phyloP scores from a whole-genome alignment of 2,329 filamentous ascomycete species.

The Hymenoscyphus fructigenus region DNA sequence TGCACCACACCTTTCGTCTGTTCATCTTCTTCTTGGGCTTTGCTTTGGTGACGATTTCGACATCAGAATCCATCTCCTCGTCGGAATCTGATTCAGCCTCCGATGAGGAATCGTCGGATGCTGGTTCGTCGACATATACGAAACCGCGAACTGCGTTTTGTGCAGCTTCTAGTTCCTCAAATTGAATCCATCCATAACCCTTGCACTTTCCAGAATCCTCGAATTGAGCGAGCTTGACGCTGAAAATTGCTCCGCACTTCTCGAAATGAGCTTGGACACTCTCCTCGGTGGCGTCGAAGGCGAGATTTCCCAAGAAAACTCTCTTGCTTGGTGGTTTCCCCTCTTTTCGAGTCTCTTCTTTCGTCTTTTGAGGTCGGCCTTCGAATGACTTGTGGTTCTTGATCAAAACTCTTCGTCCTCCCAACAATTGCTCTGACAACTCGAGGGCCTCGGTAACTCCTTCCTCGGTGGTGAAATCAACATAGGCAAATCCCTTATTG shows the following conservation, averaged over 20 bases:
- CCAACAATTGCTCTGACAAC: conserved; percentile 79
- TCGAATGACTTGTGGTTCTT: conserved; percentile 90
- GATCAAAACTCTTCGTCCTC: conserved; percentile 80
- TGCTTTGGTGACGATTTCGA: conserved; percentile 43
- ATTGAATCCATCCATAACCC: conserved; percentile 93
- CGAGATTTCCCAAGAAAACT: conserved; percentile 88
- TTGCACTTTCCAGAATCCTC: conserved; percentile 98
- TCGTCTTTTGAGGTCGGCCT: conserved; percentile 74
- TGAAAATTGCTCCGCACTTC: conserved; percentile 79
- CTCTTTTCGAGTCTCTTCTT: conserved; percentile 33
- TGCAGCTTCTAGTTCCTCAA: conserved; percentile 74
- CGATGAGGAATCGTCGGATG: conserved; percentile 36
- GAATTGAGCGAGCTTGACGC: conserved; percentile 89
- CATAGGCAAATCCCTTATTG: conserved; percentile 95
- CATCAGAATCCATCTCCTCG: conserved; percentile 37
- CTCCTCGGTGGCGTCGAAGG: conserved; percentile 79
- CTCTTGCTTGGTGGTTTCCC: conserved; percentile 70
- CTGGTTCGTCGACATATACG: conserved; percentile 62
- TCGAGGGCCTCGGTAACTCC: conserved; percentile 73
- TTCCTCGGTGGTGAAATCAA: conserved; percentile 75
- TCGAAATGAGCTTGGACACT: conserved; percentile 77
- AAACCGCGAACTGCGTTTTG: conserved; percentile 79
- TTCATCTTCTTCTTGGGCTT: conserved; percentile 54
- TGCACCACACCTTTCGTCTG: conserved; percentile 75
- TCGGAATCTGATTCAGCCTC: conserved; percentile 35